Conservation (phyloP, 2,329 filamentous ascomycete genomes). For the Fusarium abutilonis region DNA sequence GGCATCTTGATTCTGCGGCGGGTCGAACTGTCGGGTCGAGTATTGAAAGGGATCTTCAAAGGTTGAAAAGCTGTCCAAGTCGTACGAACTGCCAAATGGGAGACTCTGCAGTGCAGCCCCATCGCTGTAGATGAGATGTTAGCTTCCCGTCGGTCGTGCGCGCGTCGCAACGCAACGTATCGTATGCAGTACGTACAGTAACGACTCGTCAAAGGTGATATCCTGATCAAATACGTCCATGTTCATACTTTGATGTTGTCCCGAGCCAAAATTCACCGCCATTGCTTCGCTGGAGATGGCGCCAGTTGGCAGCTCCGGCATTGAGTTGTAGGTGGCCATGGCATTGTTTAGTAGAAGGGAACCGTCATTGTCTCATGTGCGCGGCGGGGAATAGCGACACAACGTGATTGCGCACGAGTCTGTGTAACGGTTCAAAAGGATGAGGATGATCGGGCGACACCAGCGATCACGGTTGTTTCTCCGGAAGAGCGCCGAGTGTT, state of each 20-base stretch:
- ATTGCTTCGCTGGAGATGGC: constrained; percentile 58
- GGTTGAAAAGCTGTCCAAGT: constrained; percentile 68
- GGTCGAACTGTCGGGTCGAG: constrained; percentile 60
- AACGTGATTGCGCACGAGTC: constrained; percentile 26
- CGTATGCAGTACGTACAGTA: constrained; percentile 57
- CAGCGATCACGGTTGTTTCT: constrained; percentile 9
- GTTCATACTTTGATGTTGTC: constrained; percentile 50
- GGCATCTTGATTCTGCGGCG: constrained; percentile 55
- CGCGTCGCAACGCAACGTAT: constrained; percentile 19
- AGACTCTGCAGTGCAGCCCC: constrained; percentile 49
- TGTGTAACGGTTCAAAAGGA: constrained; percentile 24
- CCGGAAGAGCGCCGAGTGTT: constrained; percentile 22
- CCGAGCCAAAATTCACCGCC: constrained; percentile 55
- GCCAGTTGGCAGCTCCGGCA: constrained; percentile 60
- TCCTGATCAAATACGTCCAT: constrained; percentile 65
- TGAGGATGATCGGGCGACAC: constrained; percentile 9
- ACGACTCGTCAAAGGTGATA: constrained; percentile 64
- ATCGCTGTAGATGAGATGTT: constrained; percentile 46
- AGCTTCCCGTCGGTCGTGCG: constrained; percentile 25
- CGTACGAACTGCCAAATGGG: constrained; percentile 69
- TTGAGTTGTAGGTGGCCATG: constrained; percentile 68
- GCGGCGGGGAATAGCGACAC: constrained; percentile 36
- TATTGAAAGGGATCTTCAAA: constrained; percentile 75
- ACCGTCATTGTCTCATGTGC: constrained; percentile 46
- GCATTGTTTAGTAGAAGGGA: constrained; percentile 54